Conservation (phyloP, 495 filamentous ascomycete species). For the Penicillium lividum region DNA sequence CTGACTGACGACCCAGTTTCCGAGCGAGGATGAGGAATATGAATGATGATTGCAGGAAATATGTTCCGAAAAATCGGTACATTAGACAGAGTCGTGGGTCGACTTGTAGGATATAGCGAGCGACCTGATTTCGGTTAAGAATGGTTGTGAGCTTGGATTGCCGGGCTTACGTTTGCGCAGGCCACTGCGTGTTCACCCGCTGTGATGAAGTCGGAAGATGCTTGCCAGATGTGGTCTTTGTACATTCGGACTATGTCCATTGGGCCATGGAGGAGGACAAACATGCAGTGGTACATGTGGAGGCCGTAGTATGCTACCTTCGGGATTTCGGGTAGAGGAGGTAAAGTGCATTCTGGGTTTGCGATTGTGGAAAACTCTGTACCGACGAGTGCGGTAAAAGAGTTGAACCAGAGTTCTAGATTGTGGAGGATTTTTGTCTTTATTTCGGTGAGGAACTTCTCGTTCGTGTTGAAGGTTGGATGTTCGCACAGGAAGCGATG, state of each 20-base stretch:
- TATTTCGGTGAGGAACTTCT: background rate
- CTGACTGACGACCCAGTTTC: constrained; percentile 2
- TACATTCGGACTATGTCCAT: constrained; percentile 8
- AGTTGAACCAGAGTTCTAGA: background rate
- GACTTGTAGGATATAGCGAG: constrained; percentile 2
- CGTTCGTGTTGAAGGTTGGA: constrained; percentile 4
- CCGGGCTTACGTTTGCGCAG: constrained; percentile 1
- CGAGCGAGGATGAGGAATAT: constrained; percentile 3
- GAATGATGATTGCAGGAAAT: constrained; percentile 3
- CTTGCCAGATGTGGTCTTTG: constrained; percentile 2
- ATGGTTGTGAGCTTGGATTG: background rate
- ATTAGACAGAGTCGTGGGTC: constrained; percentile 2
- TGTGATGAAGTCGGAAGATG: background rate
- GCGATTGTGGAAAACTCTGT: background rate
- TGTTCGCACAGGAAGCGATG: constrained; percentile 5
- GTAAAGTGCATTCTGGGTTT: background rate
- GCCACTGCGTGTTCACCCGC: constrained; percentile 2
- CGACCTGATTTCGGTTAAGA: background rate
- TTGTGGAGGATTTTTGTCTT: constrained; percentile 2
- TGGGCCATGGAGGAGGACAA: background rate
- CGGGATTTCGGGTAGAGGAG: background rate
- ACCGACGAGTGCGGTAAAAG: background rate
- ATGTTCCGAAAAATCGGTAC: constrained; percentile 4
- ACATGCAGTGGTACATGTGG: constrained; percentile 7
- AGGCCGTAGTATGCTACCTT: constrained; percentile 2